Conservation (phyloP, 148 eudicot species). For the Arbutus unedo region DNA sequence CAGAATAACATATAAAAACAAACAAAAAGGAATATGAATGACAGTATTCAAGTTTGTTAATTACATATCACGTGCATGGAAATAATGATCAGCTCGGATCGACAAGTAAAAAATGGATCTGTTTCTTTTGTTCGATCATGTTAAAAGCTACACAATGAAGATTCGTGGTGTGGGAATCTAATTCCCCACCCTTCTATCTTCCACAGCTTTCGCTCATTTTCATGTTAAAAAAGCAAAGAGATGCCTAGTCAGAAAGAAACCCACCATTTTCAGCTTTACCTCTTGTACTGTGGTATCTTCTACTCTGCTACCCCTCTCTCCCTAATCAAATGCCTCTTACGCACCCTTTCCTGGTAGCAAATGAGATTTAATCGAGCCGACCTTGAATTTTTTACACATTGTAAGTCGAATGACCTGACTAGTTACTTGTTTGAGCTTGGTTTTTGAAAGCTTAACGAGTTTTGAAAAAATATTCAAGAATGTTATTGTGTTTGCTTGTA, state of each 20-base stretch:
- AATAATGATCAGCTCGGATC: background rate
- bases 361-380: no score
- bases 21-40: background rate
- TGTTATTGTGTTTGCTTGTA: no score
- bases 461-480: no score
- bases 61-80: background rate
- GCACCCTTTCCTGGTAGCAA: background rate
- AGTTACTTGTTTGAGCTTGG: no score
- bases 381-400: no score
- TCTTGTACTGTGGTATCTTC: background rate
- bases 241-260: constrained; percentile 17
- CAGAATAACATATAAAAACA: background rate
- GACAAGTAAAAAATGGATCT: constrained; percentile 2
- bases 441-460: no score
- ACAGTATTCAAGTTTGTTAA: background rate
- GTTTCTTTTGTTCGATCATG: no score
- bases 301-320: background rate
- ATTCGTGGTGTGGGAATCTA: constrained; percentile 19
- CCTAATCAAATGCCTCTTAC: background rate
- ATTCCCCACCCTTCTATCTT: constrained; percentile 5
- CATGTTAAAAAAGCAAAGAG: constrained; percentile 15
- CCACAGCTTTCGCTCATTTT: constrained; percentile 17
- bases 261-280: constrained; percentile 12
- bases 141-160: background rate
- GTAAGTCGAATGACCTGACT: no score